A percentile compares a stretch with the other conserved stretches of the same genome.
Evolutionary conservation across 169 alveolate genomes (phyloP).

Genomic region (Besnoitia besnoiti): DNA sequence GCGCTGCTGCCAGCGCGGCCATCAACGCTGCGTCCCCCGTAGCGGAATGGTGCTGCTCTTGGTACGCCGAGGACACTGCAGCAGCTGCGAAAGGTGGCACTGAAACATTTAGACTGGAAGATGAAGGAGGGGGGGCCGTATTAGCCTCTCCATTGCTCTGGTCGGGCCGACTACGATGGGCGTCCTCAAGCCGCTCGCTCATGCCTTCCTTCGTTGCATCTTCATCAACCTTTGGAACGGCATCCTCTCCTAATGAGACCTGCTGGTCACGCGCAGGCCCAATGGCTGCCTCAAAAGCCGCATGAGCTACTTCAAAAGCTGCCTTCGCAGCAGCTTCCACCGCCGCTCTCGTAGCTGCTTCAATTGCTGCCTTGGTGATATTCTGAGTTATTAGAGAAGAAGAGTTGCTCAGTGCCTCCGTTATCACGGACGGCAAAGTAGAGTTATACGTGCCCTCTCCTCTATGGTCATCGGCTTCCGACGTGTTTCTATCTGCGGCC

Average conservation of each 20-base stretch:
- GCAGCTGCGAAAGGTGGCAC: not conserved
- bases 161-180: not conserved
- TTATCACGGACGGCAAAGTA: not conserved
- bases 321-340: conserved; percentile 33
- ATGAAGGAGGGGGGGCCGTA: not conserved
- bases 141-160: not conserved
- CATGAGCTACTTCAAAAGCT: not conserved
- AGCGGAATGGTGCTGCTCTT: not conserved
- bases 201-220: not conserved
- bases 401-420: not conserved
- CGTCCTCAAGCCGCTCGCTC: not conserved
- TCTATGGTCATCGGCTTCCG: not conserved
- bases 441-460: not conserved
- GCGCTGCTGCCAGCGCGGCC: not conserved
- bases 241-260: not conserved
- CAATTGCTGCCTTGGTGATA: not conserved
- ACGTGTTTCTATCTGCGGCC: not conserved
- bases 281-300: not conserved
- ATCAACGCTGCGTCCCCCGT: not conserved
- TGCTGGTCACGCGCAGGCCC: too few relatives aligned
- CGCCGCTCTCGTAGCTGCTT: conserved; percentile 35
- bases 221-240: not conserved
- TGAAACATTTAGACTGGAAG: not conserved
- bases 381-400: not conserved
- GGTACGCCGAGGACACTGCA: not conserved